Base-by-base conservation (phyloP, 225 moss, liverwort and hornwort genomes). In the Polytrichum formosum region DNA sequence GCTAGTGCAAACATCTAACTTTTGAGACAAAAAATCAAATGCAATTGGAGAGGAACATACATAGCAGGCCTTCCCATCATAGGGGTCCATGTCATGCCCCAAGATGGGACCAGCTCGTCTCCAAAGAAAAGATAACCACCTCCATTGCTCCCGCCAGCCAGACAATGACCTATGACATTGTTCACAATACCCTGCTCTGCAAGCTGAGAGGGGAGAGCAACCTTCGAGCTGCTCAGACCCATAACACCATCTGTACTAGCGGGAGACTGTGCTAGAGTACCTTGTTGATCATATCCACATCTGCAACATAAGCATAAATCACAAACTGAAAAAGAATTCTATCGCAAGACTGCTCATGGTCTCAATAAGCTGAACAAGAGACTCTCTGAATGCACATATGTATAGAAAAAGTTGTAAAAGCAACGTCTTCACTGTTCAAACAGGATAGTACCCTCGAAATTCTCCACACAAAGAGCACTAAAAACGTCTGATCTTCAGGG, bases 201-300 rank as follows among this genome's bases (percentile, higher is more conserved):
- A 4, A 96, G 61, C 28, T 96, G 96, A 0, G 92, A 85, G 0
- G 89, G 91, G 10, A 96, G 73, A 0, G 91, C 72, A 35, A 83
- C 68, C 54, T 69, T 74, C 0, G 90, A 79, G 62, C 85, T 87
- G 72, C 92, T 90, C 69, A 93, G 78, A 22, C 96, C 93, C 75
- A 96, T 81, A 0, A 96, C 79, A 7, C 96, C 96, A 77, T 96
- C 93, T 0, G 89, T 85, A 73, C 77, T 86, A 5, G 81, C 74
- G 0, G 96, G 92, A 0, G 71, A 77, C 67, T 75, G 66, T 0
- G 82, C 87, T 19, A 96, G 79, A 5, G 61, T 58, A 7, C 96
- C 96, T 23, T 71, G 81, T 54, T 96, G 96, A 26, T 96, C 86
- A 37, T 92, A 93, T 58, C 93, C 93, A 46, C 96, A 96, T 70